Evolutionary conservation across 2,329 filamentous ascomycete genomes (phyloP).

Genomic region (Nectriaceae sp.): DNA sequence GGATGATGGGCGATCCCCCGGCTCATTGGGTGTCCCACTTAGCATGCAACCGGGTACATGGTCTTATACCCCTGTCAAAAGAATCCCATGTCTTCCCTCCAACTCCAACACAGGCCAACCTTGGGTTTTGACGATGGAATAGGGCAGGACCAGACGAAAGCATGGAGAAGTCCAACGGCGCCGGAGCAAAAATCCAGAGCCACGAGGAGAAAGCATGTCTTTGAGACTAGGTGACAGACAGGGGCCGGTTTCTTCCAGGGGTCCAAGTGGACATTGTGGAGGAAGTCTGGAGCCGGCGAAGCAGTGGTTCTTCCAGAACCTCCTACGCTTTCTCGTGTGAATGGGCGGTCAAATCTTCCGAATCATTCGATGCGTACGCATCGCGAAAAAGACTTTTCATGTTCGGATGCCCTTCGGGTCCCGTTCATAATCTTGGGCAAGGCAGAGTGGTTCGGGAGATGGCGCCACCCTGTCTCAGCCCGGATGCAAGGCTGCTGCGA

Average conservation of each 20-base stretch:
- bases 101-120: constrained; percentile 2
- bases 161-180: constrained; percentile 2
- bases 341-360: constrained; percentile 8
- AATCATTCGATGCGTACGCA: constrained; percentile 18
- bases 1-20: constrained; percentile 20
- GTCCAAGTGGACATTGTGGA: constrained; percentile 20
- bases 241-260: constrained; percentile 20
- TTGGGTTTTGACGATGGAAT: neutral
- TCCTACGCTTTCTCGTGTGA: constrained; percentile 16
- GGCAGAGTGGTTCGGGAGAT: constrained; percentile 9
- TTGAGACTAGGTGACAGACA: constrained; percentile 22
- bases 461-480: constrained; percentile 16
- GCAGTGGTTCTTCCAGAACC: constrained; percentile 9
- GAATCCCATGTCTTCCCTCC: constrained; percentile 13
- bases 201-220: constrained; percentile 7
- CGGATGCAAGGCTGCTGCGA: constrained; percentile 11
- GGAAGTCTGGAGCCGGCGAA: constrained; percentile 18
- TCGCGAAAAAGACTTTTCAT: constrained; percentile 10
- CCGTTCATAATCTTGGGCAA: constrained; percentile 7
- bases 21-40: constrained; percentile 22
- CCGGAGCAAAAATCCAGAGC: constrained; percentile 6
- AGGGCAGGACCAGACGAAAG: neutral
- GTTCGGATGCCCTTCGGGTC: constrained; percentile 4
- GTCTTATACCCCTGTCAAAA: constrained; percentile 14
- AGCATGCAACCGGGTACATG: constrained; percentile 18